Base-by-base conservation (phyloP, 1,284 basidiomycete species). In the Cerrena zonata region DNA sequence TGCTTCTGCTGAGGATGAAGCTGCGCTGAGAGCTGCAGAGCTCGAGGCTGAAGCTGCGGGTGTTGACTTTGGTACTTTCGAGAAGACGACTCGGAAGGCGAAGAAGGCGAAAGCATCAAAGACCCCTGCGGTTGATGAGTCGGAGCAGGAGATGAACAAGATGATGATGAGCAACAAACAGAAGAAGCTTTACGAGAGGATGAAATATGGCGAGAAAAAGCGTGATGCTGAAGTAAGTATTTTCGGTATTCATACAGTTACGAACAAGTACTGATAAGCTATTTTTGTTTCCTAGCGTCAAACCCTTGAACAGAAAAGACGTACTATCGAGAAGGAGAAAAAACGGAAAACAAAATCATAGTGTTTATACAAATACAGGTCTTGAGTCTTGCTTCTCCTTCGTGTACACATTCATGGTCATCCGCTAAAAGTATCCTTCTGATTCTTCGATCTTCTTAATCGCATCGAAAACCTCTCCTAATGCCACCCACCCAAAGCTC, bases 141-240 rank as follows among this genome's bases (percentile, higher is more conserved):
- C 70, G 13, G 93, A 96, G 66, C 77, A 86, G 65, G 89, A 95
- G 63, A 91, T 97, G 87, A 90, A 93, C 69, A 96, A 95, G 78
- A 96, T 96, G 84, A 82, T 99, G 83, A 87, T 99, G 84, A 95
- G 91, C 73, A 96, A 94, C 74, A 94, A 91, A 74, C 90, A 97
- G 72, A 82, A 86, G 62, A 97, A 96, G 73, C 70, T 99, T 61
- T 98, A 96, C 72, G 92, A 95, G 69, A 90, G 91, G 74, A 89
- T 98, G 82, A 91, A 93, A 72, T 85, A 91, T 69, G 85, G 86
- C 55, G 81, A 94, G 66, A 80, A 80, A 65, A 91, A 90, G 70
- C 84, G 85, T 55, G 75, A 78, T 23, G 76, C 80, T 30, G 93
- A 96, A 85, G 92, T 94, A 65, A 62, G 84, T 71, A 7, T 42